Conservation (phyloP, 257 asterid genomes). For the Gardenia jasminoides region DNA sequence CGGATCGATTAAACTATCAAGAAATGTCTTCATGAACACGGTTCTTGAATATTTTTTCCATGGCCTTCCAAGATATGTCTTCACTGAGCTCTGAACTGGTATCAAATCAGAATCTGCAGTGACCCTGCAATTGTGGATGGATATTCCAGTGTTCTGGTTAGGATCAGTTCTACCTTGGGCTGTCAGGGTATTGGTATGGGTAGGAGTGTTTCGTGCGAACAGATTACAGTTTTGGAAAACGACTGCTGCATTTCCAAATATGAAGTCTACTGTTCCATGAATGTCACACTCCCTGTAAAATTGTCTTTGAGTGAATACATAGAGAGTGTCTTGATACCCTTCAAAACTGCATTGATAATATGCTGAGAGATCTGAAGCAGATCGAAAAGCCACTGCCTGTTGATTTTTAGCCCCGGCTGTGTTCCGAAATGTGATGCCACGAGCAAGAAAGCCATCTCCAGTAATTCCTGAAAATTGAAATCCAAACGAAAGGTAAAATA, state of each 20-base stretch:
- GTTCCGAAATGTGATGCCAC: slow-evolving; percentile 73
- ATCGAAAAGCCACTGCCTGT: slow-evolving; percentile 87
- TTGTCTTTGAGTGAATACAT: slow-evolving; percentile 49
- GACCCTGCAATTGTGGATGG: slow-evolving; percentile 61
- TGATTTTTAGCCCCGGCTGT: slow-evolving; percentile 72
- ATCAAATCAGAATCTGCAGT: slow-evolving; percentile 58
- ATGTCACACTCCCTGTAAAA: slow-evolving; percentile 74
- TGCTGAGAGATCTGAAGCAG: slow-evolving; percentile 77
- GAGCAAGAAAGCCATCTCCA: slow-evolving; percentile 63
- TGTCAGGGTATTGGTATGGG: slow-evolving; percentile 61
- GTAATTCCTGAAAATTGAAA: neutral
- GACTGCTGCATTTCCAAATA: slow-evolving; percentile 85
- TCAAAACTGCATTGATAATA: slow-evolving; percentile 81
- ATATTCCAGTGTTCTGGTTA: slow-evolving; percentile 78
- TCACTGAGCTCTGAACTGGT: slow-evolving; percentile 51
- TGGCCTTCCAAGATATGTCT: slow-evolving; percentile 82
- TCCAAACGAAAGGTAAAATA: too few species aligned
- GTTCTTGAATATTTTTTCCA: slow-evolving; percentile 80
- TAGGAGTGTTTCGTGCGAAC: slow-evolving; percentile 66
- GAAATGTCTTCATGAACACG: slow-evolving; percentile 53
- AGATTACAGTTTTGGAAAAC: slow-evolving; percentile 82
- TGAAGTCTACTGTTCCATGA: slow-evolving; percentile 83
- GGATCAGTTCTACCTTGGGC: slow-evolving; percentile 88
- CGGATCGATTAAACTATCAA: slow-evolving; percentile 61
- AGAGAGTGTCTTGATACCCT: slow-evolving; percentile 90